Base-by-base conservation (phyloP, 805 yeast species). In the Barnettozyma sp. region DNA sequence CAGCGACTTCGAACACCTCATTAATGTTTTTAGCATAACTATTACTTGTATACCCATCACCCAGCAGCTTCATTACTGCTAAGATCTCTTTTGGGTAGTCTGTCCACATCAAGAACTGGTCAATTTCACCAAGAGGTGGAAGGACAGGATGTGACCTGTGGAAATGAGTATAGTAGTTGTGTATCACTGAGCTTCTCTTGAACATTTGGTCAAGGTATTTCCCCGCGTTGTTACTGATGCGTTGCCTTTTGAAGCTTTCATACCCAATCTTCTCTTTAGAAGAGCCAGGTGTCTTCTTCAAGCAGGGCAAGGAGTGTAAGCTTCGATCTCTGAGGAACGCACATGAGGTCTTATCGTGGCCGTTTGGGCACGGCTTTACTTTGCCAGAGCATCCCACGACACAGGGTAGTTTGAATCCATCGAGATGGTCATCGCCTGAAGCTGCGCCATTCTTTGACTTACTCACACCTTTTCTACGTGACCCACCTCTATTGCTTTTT, bases 401-500 rank as follows among this genome's bases (percentile, higher is more conserved):
- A 39, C 55, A 52, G 2, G 56, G 51, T 6, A 49, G 35, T 3
- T 31, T 26, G 10, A 45, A 16, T n/a, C 31, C 40, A 2, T 19
- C 30, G 4, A 36, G 26, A 5, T 30, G 28, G 12, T 14, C 14
- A n/a, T 13, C 20, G 20, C 9, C 14, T 12, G n/a, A n/a, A n/a
- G 17, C 22, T 10, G 33, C 24, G 12, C 33, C 19, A 11, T 20
- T 22, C 22, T 39, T 44, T 5, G 33, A 31, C 32, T 48, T 58
- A 41, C 57, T 63, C 16, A 65, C 65, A 12, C 76, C 76, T 44
- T 66, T 71, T 43, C 59, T 68, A 30, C 78, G 52, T 6, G 75
- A 65, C 1, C 78, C 78, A 26, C 78, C 78, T 41, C 78, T 52
- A 27, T 70, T 64, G 40, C 74, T 67, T 45, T 67, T 68, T 5